phyloP scores from a whole-genome alignment of 306 rosid species.

The Inga oerstediana region DNA sequence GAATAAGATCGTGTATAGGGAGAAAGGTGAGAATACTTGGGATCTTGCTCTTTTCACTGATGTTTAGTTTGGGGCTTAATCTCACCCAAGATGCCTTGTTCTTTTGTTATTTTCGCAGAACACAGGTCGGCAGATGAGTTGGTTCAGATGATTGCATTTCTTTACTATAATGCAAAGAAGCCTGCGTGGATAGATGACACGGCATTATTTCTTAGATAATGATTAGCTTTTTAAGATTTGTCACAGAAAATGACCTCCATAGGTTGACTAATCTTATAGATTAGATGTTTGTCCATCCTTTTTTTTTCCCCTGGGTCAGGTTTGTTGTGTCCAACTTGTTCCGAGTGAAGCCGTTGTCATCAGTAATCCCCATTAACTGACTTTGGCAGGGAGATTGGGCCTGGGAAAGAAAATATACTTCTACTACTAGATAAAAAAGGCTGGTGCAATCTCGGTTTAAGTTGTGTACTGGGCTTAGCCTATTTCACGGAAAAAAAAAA shows the following conservation, averaged over 20 bases:
- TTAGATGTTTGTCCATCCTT: background rate
- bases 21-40: constrained; percentile 68
- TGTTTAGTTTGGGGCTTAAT: constrained; percentile 4
- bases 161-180: constrained; percentile 89
- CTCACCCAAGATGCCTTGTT: constrained; percentile 2
- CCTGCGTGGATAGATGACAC: constrained; percentile 81
- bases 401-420: too few species aligned
- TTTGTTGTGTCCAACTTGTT: too few species aligned
- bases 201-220: constrained; percentile 47
- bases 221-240: constrained; percentile 3
- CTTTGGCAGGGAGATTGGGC: too few species aligned
- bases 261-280: background rate
- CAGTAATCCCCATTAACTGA: too few species aligned
- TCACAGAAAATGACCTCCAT: background rate
- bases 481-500: too few species aligned
- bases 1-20: constrained; percentile 74
- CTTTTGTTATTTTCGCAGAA: constrained; percentile 44
- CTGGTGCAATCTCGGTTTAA: too few species aligned
- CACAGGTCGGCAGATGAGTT: constrained; percentile 69
- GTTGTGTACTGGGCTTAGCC: too few species aligned
- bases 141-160: constrained; percentile 91
- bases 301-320: too few species aligned
- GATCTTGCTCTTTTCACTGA: constrained; percentile 26
- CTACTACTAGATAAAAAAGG: too few species aligned
- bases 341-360: too few species aligned